Evolutionary conservation across 768 basidiomycete species (phyloP).

Genomic region (Amanita muscaria): DNA sequence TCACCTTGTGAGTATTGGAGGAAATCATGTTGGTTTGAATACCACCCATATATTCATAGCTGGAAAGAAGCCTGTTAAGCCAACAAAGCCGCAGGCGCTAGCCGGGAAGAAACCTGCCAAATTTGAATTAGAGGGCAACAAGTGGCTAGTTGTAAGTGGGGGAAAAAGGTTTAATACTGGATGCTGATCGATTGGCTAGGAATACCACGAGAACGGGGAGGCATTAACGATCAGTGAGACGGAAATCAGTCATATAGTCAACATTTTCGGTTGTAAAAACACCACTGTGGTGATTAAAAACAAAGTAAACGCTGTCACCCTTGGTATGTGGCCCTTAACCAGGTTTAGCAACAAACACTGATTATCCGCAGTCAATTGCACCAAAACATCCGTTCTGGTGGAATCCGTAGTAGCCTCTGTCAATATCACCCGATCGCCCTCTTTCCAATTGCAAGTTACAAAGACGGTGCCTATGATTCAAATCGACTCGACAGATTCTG

Average conservation of each 20-base stretch:
- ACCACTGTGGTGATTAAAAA: conserved; percentile 77
- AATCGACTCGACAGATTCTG: conserved; percentile 90
- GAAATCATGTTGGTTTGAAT: neutral
- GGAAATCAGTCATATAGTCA: conserved; percentile 76
- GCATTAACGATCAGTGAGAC: conserved; percentile 65
- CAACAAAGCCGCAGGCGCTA: conserved; percentile 76
- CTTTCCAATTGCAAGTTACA: conserved; percentile 87
- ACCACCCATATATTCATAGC: conserved; percentile 17
- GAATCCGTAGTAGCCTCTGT: conserved; percentile 91
- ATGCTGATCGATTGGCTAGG: conserved; percentile 38
- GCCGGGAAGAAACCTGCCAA: conserved; percentile 89
- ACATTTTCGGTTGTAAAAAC: conserved; percentile 87
- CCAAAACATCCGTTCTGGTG: conserved; percentile 79
- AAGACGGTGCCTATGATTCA: conserved; percentile 89
- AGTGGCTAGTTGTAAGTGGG: conserved; percentile 79
- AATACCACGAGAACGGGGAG: conserved; percentile 80
- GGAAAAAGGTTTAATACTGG: neutral
- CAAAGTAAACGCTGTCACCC: conserved; percentile 89
- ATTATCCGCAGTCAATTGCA: conserved; percentile 63
- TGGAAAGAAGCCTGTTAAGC: conserved; percentile 64
- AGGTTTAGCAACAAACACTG: conserved; percentile 2
- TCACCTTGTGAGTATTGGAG: conserved; percentile 18
- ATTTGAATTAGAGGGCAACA: conserved; percentile 82
- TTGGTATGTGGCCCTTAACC: conserved; percentile 44
- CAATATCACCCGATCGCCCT: conserved; percentile 84